These are phyloP conservation scores for Cairneyella variabilis DNA, from an alignment of 495 filamentous ascomycete species.

Conservation along the genomic window DNA sequence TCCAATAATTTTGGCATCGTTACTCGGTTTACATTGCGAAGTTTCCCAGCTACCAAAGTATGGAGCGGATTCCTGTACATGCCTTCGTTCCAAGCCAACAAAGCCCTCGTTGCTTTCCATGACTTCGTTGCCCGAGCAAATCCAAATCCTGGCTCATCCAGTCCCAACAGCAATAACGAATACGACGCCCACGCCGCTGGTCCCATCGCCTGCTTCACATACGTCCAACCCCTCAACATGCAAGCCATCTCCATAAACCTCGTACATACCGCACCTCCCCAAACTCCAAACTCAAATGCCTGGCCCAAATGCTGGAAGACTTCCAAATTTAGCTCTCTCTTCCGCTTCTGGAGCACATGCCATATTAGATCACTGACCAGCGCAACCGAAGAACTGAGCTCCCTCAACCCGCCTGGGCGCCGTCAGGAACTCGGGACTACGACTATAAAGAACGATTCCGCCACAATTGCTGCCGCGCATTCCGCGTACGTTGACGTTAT, in stretches of 20 bases:
- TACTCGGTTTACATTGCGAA: slow-evolving; percentile 41
- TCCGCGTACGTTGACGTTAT: not conserved
- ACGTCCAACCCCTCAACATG: not conserved
- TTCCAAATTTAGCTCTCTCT: not conserved
- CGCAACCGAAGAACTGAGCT: slow-evolving; percentile 3
- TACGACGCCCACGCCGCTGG: slow-evolving; percentile 2
- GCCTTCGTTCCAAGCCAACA: not conserved
- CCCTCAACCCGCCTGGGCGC: slow-evolving; percentile 1
- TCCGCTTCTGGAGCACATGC: slow-evolving; percentile 4
- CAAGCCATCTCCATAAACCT: slow-evolving; percentile 2
- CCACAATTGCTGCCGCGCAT: slow-evolving; percentile 1
- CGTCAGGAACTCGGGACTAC: slow-evolving; percentile 6
- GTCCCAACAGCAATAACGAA: too few relatives aligned
- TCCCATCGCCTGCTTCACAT: slow-evolving; percentile 7
- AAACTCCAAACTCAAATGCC: not conserved
- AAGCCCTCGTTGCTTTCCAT: slow-evolving; percentile 7
- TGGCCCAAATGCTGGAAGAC: slow-evolving; percentile 6
- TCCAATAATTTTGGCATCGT: slow-evolving; percentile 53
- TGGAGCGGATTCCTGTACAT: slow-evolving; percentile 34
- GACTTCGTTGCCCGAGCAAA: slow-evolving; percentile 1
- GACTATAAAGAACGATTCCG: slow-evolving; percentile 10
- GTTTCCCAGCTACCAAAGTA: slow-evolving; percentile 36
- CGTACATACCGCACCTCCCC: not conserved
- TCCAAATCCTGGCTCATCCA: not conserved
- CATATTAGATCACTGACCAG: not conserved